These are phyloP conservation scores for Podaxis sp. DNA, from an alignment of 768 basidiomycete species.

Conservation along the genomic window DNA sequence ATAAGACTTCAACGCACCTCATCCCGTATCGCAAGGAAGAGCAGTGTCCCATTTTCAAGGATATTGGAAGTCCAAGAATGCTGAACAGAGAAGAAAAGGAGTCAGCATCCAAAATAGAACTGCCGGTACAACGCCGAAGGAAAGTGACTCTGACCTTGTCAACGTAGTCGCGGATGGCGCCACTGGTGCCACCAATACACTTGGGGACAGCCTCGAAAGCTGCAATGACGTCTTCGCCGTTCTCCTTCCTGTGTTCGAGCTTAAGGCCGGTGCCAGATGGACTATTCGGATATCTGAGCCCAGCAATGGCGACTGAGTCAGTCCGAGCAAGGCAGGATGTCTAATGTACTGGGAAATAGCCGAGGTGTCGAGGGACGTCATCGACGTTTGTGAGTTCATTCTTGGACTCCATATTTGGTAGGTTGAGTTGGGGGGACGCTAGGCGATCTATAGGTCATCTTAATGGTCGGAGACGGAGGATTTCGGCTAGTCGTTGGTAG, in stretches of 20 bases:
- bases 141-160: conserved; percentile 29
- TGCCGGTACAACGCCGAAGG: not conserved
- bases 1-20: conserved; percentile 21
- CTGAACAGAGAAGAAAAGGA: conserved; percentile 14
- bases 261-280: conserved; percentile 48
- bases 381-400: too few species aligned
- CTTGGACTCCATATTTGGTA: too few species aligned
- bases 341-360: conserved; percentile 45
- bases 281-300: conserved; percentile 58
- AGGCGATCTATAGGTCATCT: too few species aligned
- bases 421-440: too few species aligned
- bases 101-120: not conserved
- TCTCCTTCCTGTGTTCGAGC: conserved; percentile 50
- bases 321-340: conserved; percentile 51
- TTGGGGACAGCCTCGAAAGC: conserved; percentile 45
- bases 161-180: conserved; percentile 42
- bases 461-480: too few species aligned
- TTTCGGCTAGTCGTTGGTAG: too few species aligned
- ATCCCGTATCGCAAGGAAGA: conserved; percentile 30
- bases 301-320: conserved; percentile 62
- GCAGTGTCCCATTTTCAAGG: conserved; percentile 39
- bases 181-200: conserved; percentile 31
- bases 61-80: conserved; percentile 39
- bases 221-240: conserved; percentile 51
- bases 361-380: conserved; percentile 22